Conservation (phyloP, 352 stramenopile genomes). For the Phytophthora pisi region DNA sequence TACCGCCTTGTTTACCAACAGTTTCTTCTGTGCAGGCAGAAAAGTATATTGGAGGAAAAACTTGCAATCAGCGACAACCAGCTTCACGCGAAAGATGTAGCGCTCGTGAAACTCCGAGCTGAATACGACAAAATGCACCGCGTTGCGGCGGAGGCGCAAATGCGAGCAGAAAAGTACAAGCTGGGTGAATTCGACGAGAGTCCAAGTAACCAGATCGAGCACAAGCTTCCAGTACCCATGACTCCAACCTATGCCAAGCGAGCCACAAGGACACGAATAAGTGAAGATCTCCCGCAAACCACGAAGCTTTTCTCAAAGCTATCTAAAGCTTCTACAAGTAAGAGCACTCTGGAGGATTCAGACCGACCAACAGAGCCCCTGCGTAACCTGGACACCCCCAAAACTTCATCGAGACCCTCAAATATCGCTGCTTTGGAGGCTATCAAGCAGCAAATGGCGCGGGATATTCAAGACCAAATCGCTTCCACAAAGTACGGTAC, state of each 20-base stretch:
- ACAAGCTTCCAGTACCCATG: not conserved
- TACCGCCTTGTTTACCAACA: not conserved
- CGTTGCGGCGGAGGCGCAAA: constrained; percentile 46
- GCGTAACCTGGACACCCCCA: not conserved
- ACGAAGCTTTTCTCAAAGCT: constrained; percentile 29
- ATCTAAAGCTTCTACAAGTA: constrained; percentile 5
- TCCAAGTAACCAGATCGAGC: constrained; percentile 8
- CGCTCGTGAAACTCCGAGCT: constrained; percentile 36
- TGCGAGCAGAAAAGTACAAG: constrained; percentile 40
- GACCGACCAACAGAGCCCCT: not conserved
- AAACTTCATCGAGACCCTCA: constrained; percentile 7
- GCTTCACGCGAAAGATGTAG: constrained; percentile 43
- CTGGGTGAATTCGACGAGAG: constrained; percentile 1
- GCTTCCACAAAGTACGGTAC: constrained; percentile 48
- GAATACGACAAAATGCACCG: constrained; percentile 49
- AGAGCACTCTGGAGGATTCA: not conserved
- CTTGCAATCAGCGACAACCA: constrained; percentile 45
- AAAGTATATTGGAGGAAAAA: constrained; percentile 53
- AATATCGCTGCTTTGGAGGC: constrained; percentile 45
- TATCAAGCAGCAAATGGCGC: constrained; percentile 46
- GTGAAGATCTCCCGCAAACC: constrained; percentile 17
- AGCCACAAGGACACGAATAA: not conserved
- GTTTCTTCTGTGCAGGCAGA: constrained; percentile 42
- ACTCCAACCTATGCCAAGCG: not conserved
- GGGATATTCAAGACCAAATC: constrained; percentile 54